Conservation (phyloP, 75 land plant genomes). For the Cryptomeria japonica region DNA sequence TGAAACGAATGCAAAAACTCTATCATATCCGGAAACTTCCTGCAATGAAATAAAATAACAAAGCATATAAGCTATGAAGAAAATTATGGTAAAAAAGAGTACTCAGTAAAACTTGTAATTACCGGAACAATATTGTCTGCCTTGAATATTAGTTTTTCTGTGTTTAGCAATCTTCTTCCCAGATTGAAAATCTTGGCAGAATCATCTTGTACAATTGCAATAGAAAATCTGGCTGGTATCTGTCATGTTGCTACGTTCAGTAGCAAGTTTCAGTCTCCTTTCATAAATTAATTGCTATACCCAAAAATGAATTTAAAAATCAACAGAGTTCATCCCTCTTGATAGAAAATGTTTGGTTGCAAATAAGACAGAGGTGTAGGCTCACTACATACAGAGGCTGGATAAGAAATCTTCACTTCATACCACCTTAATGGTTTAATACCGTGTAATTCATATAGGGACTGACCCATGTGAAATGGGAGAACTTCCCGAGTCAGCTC, state of each 20-base stretch:
- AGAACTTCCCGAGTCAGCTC: slow-evolving; percentile 61
- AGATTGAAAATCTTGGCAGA: slow-evolving; percentile 13
- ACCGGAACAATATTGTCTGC: slow-evolving; percentile 21
- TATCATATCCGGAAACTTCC: slow-evolving; percentile 15
- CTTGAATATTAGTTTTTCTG: slow-evolving; percentile 75
- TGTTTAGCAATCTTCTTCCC: slow-evolving; percentile 71
- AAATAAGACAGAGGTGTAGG: slow-evolving; percentile 8
- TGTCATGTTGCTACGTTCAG: slow-evolving; percentile 10
- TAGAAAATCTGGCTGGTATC: slow-evolving; percentile 79
- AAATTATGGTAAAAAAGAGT: background rate
- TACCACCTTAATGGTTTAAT: slow-evolving; percentile 58
- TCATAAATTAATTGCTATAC: background rate
- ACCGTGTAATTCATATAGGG: slow-evolving; percentile 55
- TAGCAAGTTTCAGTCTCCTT: background rate
- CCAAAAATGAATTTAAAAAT: background rate
- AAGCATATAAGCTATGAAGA: background rate
- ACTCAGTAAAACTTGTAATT: slow-evolving; percentile 12
- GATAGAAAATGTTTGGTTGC: background rate
- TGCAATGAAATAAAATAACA: slow-evolving; percentile 8
- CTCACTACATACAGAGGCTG: slow-evolving; percentile 73
- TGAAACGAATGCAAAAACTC: slow-evolving; percentile 39
- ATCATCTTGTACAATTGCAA: slow-evolving; percentile 33
- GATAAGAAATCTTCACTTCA: slow-evolving; percentile 95
- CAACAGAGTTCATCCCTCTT: background rate
- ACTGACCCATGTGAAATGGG: slow-evolving; percentile 48